These are phyloP conservation scores for Calonectria ilicicola DNA, from an alignment of 2,329 filamentous ascomycete genomes.

Conservation along the genomic window DNA sequence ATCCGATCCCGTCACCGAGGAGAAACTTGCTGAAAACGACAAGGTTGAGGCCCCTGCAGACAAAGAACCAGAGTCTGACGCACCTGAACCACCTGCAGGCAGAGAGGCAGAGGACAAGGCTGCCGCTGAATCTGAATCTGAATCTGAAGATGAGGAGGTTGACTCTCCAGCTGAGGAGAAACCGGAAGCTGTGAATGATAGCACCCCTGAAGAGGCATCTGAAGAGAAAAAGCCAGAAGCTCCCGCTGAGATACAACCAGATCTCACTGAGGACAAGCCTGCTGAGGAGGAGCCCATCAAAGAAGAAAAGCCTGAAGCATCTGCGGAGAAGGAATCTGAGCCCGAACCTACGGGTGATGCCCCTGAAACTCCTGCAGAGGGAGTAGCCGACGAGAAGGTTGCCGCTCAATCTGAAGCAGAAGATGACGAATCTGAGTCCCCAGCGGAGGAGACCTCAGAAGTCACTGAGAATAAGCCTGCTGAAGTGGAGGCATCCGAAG, in stretches of 20 bases:
- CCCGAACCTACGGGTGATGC: not conserved
- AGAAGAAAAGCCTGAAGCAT: constrained; percentile 1
- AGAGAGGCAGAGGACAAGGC: constrained; percentile 1
- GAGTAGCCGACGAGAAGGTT: not conserved
- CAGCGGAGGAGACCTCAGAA: not conserved
- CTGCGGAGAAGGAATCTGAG: constrained; percentile 8
- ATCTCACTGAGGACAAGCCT: constrained; percentile 1
- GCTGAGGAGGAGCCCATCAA: not conserved
- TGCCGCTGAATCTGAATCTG: constrained; percentile 7
- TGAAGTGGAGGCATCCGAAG: not conserved
- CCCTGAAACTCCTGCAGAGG: not conserved
- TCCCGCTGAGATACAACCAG: constrained; percentile 5
- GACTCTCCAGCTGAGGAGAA: constrained; percentile 5
- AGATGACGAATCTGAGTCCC: not conserved
- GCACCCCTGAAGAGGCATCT: not conserved
- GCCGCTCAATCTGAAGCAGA: constrained; percentile 9
- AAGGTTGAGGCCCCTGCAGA: not conserved
- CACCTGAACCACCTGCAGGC: not conserved
- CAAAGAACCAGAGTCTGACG: not conserved
- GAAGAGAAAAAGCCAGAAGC: not conserved
- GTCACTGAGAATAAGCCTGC: not conserved
- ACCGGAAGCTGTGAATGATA: not conserved
- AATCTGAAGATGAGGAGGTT: not conserved
- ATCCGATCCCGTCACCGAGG: not conserved
- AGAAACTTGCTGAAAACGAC: not conserved